Conservation (phyloP, 257 asterid genomes). For the Parsonsia alboflavescens region DNA sequence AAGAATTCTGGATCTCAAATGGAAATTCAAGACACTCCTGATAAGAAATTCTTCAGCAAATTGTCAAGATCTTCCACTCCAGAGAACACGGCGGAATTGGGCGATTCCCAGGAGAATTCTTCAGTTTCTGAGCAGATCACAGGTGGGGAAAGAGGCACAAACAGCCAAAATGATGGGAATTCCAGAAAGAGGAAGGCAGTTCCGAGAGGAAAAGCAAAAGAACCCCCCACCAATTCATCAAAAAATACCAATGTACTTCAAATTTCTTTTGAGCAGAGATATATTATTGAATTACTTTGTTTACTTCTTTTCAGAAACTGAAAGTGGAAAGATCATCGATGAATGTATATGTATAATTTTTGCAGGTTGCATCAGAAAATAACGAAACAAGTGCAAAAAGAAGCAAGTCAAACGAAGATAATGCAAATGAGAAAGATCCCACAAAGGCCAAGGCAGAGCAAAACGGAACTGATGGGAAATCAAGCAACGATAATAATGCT, state of each 20-base stretch:
- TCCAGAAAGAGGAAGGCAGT: constrained; percentile 67
- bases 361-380: constrained; percentile 54
- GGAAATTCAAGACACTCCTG: constrained; percentile 33
- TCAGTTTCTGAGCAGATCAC: constrained; percentile 66
- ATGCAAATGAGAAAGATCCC: constrained; percentile 27
- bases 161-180: constrained; percentile 28
- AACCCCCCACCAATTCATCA: constrained; percentile 25
- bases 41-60: constrained; percentile 29
- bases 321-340: not conserved
- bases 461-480: constrained; percentile 20
- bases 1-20: constrained; percentile 38
- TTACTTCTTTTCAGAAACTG: not conserved
- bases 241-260: constrained; percentile 44
- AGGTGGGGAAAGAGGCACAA: constrained; percentile 24
- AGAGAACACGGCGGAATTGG: constrained; percentile 39
- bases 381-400: constrained; percentile 53
- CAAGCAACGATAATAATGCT: constrained; percentile 26
- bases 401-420: constrained; percentile 40
- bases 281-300: not conserved
- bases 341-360: too few species aligned
- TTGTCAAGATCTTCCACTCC: constrained; percentile 28
- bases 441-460: constrained; percentile 21
- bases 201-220: constrained; percentile 57
- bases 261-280: not conserved
- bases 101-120: constrained; percentile 69